These are phyloP conservation scores for Crinitomyces ghanaensis DNA, from an alignment of 805 yeast genomes.

Conservation along the genomic window DNA sequence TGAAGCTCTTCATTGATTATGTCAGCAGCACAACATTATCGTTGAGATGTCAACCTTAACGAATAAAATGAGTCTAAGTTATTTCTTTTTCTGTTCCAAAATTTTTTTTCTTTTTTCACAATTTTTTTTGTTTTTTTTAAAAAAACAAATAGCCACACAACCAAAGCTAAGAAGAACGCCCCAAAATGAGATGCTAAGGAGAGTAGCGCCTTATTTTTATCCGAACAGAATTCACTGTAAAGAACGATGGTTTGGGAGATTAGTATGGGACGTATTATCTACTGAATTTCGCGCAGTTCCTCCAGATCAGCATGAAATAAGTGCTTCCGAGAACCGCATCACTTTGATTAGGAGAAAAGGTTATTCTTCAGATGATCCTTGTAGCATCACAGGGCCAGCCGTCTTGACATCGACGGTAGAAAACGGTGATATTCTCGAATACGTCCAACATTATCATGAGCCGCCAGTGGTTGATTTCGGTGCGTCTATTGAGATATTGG, in stretches of 20 bases:
- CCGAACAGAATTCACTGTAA: conserved; percentile 69
- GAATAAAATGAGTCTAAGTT: too few relatives aligned
- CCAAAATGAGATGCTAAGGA: too few relatives aligned
- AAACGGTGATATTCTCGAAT: conserved; percentile 75
- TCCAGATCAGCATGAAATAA: conserved; percentile 40
- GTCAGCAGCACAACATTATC: too few relatives aligned
- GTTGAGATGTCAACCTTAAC: too few relatives aligned
- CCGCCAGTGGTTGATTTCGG: conserved; percentile 58
- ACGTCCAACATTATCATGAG: conserved; percentile 78
- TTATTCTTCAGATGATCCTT: background rate
- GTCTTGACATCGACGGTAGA: conserved; percentile 46
- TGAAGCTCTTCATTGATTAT: too few relatives aligned
- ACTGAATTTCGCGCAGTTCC: conserved; percentile 68
- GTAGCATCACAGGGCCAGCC: conserved; percentile 3
- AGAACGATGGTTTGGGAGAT: conserved; percentile 70
- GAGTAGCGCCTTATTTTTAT: conserved; percentile 11
- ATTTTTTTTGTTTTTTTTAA: too few relatives aligned
- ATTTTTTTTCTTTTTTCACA: too few relatives aligned
- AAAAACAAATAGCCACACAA: too few relatives aligned
- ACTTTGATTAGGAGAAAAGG: background rate
- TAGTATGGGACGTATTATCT: conserved; percentile 60
- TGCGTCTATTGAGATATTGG: conserved; percentile 49
- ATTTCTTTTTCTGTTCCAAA: too few relatives aligned
- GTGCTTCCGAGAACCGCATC: background rate
- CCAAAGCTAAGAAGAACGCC: too few relatives aligned